Evolutionary conservation across 805 yeast species (phyloP), one percentile per base, ranked within the genome.

Genomic region (Kockiozyma suomiensis): DNA sequence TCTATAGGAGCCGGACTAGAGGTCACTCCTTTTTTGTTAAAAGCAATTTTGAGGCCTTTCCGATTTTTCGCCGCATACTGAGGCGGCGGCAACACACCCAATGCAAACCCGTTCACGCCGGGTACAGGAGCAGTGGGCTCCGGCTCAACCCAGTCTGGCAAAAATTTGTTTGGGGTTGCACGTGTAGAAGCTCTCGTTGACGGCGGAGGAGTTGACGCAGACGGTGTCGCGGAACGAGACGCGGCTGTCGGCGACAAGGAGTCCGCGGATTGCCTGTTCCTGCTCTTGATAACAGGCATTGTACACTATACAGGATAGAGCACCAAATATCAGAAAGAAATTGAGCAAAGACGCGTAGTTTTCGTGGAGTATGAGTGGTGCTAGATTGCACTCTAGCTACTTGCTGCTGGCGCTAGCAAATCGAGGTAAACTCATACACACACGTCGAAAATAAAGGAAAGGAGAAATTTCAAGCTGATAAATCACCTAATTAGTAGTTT

Each of bases 61-160:
- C 28, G 76, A 48, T 83, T 87, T 63, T 80, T 82, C 68, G 80
- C 82, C 48, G 64, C 28, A 50, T 82, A 75, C 68, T 82, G 85
- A 2, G 77, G 73, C 17, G 83, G 81, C 7, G 97, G 97, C 4
- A 79, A 78, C n/a, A 82, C 78, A 64, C 84, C 89, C 55, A 90
- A 73, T 2, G 94, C 87, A 42, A 84, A 77, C 1, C 97, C 97
- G 0, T 93, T 86, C 40, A 83, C 83, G 10, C 81, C 79, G 43
- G 88, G 84, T 10, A 75, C 71, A 0, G 87, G 84, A 38, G 78
- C 80, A 0, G 83, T 80, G 35, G 79, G 71, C 17, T 77, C 78
- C 1, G 92, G 91, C 67, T 89, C 94, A 10, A 15, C 15, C 58
- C 60, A 59, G 15, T 23, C 48, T 2, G 48, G 43, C 32, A 26